phyloP scores from a whole-genome alignment of 139 green algal species.

The Edaphochlamys debaryana region DNA sequence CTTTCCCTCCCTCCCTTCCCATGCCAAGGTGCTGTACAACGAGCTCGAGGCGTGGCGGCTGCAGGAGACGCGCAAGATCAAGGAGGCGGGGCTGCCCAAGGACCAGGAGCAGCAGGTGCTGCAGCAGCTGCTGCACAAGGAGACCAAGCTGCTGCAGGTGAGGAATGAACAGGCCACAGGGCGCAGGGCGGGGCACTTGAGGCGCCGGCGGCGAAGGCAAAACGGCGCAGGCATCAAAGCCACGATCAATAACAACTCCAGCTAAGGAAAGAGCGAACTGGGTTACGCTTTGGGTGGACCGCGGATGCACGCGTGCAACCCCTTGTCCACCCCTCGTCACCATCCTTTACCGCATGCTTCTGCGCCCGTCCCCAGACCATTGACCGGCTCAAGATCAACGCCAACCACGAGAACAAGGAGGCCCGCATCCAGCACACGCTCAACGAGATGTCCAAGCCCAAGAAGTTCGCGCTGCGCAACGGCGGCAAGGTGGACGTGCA shows the following conservation, averaged over 20 bases:
- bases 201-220: too few relatives aligned
- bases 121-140: slow-evolving; percentile 79
- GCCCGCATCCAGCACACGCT: slow-evolving; percentile 63
- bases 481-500: slow-evolving; percentile 77
- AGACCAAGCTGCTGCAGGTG: slow-evolving; percentile 85
- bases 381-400: slow-evolving; percentile 73
- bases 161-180: too few relatives aligned
- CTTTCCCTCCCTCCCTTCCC: too few relatives aligned
- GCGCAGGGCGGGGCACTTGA: too few relatives aligned
- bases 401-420: slow-evolving; percentile 68
- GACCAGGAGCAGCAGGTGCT: slow-evolving; percentile 77
- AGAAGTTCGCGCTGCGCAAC: slow-evolving; percentile 71
- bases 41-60: slow-evolving; percentile 84
- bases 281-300: too few relatives aligned
- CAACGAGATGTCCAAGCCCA: slow-evolving; percentile 67
- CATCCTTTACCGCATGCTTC: neutral
- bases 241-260: too few relatives aligned
- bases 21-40: slow-evolving; percentile 67
- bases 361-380: slow-evolving; percentile 75
- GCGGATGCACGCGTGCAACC: too few relatives aligned
- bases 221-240: too few relatives aligned
- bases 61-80: slow-evolving; percentile 80
- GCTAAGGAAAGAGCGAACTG: too few relatives aligned
- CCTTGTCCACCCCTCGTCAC: neutral
- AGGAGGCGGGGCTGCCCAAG: slow-evolving; percentile 61